Conservation (phyloP, 345 rosid genomes). For the Eucalyptus cloeziana region DNA sequence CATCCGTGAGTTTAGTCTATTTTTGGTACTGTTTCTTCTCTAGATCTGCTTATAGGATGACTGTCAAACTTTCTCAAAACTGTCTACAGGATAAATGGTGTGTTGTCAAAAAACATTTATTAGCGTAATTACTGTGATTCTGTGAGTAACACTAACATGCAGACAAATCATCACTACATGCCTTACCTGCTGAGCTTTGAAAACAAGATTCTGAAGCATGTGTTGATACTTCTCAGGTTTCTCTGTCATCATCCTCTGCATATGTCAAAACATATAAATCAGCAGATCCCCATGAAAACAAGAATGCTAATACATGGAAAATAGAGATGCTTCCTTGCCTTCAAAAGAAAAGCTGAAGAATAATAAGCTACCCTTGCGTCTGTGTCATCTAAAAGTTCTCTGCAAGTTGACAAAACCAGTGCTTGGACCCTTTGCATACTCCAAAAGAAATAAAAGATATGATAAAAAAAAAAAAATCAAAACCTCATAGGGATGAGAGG, state of each 20-base stretch:
- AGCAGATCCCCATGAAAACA: background rate
- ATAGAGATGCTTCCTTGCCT: slow-evolving; percentile 39
- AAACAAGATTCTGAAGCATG: slow-evolving; percentile 92
- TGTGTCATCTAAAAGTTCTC: slow-evolving; percentile 91
- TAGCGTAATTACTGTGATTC: background rate
- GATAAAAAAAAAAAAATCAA: background rate
- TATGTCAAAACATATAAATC: background rate
- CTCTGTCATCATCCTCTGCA: slow-evolving; percentile 99
- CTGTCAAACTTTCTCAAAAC: background rate
- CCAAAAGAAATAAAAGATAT: background rate
- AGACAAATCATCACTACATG: background rate
- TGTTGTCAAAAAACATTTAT: background rate
- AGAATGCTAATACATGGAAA: background rate
- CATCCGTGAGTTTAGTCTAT: background rate
- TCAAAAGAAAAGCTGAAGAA: slow-evolving; percentile 89
- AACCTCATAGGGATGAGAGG: background rate
- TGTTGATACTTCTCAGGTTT: slow-evolving; percentile 87
- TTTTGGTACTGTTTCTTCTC: background rate
- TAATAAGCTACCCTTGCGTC: slow-evolving; percentile 98
- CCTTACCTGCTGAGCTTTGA: slow-evolving; percentile 92
- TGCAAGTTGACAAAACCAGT: slow-evolving; percentile 12
- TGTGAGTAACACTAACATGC: background rate
- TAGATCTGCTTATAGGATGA: background rate
- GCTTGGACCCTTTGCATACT: background rate
- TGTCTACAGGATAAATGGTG: background rate